A percentile compares a stretch with the other conserved stretches of the same genome.
Evolutionary conservation across 225 moss, liverwort and hornwort species (phyloP).

Genomic region (Straminergon stramineum): DNA sequence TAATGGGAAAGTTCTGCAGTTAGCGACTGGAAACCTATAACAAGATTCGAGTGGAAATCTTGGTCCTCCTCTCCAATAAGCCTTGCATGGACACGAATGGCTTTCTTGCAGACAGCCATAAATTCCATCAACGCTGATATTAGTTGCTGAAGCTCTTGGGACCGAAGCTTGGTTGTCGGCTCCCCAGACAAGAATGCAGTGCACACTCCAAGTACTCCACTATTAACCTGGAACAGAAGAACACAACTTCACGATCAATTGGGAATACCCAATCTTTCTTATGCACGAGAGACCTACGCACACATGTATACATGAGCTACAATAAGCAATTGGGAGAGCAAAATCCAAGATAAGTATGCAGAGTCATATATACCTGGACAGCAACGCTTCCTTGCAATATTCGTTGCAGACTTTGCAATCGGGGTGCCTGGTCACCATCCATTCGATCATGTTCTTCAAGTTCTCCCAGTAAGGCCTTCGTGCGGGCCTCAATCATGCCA

Average conservation of each 20-base stretch:
- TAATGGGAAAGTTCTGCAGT: slow-evolving; percentile 96
- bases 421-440: slow-evolving; percentile 88
- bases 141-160: slow-evolving; percentile 96
- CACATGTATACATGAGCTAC: neutral
- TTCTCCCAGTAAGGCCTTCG: slow-evolving; percentile 69
- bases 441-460: slow-evolving; percentile 77
- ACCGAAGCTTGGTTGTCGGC: slow-evolving; percentile 68
- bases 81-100: slow-evolving; percentile 84
- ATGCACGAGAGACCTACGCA: neutral
- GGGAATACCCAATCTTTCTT: neutral
- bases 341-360: neutral
- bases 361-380: slow-evolving; percentile 59
- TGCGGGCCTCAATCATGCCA: slow-evolving; percentile 96
- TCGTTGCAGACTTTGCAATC: slow-evolving; percentile 89
- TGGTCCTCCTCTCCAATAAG: slow-evolving; percentile 94
- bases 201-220: slow-evolving; percentile 97
- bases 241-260: neutral
- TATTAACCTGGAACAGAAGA: slow-evolving; percentile 70
- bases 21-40: slow-evolving; percentile 92
- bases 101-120: slow-evolving; percentile 97
- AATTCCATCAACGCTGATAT: slow-evolving; percentile 92
- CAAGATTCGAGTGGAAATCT: slow-evolving; percentile 96
- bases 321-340: neutral
- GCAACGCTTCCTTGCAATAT: slow-evolving; percentile 98
- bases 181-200: slow-evolving; percentile 96